phyloP scores from a whole-genome alignment of 371 early-diverging fungal genomes.

The Mucor circinelloides region DNA sequence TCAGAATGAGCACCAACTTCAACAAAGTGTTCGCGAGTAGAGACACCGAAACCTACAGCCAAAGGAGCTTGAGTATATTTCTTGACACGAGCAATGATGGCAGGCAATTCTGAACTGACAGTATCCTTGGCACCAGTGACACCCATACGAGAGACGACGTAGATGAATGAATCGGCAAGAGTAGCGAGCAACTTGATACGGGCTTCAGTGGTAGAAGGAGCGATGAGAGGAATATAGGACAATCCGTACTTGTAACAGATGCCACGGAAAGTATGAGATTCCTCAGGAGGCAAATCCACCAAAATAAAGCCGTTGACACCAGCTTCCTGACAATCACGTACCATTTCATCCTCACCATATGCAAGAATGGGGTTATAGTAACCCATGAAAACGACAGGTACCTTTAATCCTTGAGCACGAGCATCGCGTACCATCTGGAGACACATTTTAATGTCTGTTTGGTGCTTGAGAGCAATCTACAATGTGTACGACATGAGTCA shows the following conservation, averaged over 20 bases:
- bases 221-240: constrained; percentile 92
- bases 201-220: constrained; percentile 87
- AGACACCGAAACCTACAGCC: constrained; percentile 97
- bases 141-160: constrained; percentile 92
- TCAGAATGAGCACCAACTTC: constrained; percentile 86
- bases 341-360: constrained; percentile 87
- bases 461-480: constrained; percentile 77
- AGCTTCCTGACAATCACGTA: constrained; percentile 78
- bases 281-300: constrained; percentile 97
- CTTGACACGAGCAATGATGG: constrained; percentile 75
- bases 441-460: constrained; percentile 79
- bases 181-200: constrained; percentile 81
- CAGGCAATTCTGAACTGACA: constrained; percentile 73
- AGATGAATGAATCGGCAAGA: constrained; percentile 91
- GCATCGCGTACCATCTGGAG: constrained; percentile 82
- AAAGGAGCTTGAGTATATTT: constrained; percentile 79
- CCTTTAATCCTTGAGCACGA: constrained; percentile 79
- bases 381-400: constrained; percentile 96
- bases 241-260: constrained; percentile 75
- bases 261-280: constrained; percentile 82
- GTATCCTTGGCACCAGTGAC: constrained; percentile 83
- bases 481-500: constrained; percentile 13
- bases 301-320: constrained; percentile 96
- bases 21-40: constrained; percentile 85
- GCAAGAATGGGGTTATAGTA: constrained; percentile 96